Conservation (phyloP, 768 basidiomycete species). For the Leccinum broughii region DNA sequence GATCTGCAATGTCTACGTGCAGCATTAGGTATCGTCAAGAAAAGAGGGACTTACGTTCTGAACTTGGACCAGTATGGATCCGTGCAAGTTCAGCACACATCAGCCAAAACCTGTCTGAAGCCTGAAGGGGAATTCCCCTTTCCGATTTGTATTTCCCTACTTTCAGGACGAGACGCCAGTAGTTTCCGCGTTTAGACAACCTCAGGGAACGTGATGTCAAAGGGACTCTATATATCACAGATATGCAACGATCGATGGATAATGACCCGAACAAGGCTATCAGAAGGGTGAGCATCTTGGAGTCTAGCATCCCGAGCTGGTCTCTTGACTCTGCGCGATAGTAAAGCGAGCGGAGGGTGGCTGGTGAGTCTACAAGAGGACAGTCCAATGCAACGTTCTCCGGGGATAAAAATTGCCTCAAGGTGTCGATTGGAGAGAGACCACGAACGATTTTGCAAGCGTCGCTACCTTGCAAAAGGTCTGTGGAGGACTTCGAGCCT, state of each 20-base stretch:
- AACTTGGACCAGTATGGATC: conserved; percentile 13
- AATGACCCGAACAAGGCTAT: conserved; percentile 53
- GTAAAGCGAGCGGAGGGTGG: conserved; percentile 43
- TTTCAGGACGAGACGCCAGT: conserved; percentile 53
- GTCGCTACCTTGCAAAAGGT: not conserved
- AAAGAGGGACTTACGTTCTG: conserved; percentile 17
- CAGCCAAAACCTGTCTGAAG: conserved; percentile 63
- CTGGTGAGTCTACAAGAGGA: conserved; percentile 26
- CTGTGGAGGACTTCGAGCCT: not conserved
- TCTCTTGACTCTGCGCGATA: conserved; percentile 33
- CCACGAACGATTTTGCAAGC: not conserved
- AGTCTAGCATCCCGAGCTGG: conserved; percentile 37
- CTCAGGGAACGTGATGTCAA: conserved; percentile 33
- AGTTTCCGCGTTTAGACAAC: conserved; percentile 23
- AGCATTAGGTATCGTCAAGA: conserved; percentile 4
- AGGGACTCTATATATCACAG: conserved; percentile 29
- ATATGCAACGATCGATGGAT: conserved; percentile 35
- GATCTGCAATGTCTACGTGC: not conserved
- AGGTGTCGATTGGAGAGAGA: conserved; percentile 13
- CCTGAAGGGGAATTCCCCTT: conserved; percentile 33
- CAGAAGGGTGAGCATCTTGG: conserved; percentile 40
- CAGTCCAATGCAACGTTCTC: conserved; percentile 11
- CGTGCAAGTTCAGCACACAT: conserved; percentile 48
- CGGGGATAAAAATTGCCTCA: conserved; percentile 17
- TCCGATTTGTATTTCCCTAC: conserved; percentile 46